A percentile compares a stretch with the other conserved stretches of the same genome.
These are phyloP conservation scores for Suillus fuscotomentosus DNA, from an alignment of 768 basidiomycete species.

Conservation along the genomic window DNA sequence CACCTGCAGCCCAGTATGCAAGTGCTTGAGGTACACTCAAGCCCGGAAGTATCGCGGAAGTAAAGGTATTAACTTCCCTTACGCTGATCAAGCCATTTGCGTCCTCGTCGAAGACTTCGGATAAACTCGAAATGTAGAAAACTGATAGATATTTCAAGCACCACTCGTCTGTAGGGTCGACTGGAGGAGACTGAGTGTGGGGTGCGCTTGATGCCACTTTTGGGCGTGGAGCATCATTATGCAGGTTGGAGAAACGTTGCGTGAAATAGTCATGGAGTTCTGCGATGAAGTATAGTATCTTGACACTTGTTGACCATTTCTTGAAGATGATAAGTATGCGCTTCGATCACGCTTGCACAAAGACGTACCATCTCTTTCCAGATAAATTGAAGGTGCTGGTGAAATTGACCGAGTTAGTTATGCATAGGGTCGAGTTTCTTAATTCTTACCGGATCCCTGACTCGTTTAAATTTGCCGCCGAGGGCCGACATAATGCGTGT, in stretches of 20 bases:
- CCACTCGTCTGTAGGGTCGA: conserved; percentile 1
- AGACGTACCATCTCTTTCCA: conserved; percentile 53
- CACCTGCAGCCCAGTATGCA: conserved; percentile 35
- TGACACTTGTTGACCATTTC: conserved; percentile 51
- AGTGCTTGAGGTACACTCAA: conserved; percentile 33
- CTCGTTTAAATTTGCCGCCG: neutral
- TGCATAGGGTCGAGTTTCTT: too few species aligned
- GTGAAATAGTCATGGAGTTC: conserved; percentile 37
- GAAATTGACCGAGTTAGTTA: neutral
- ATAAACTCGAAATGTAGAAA: conserved; percentile 26
- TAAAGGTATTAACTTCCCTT: conserved; percentile 33
- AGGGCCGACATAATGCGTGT: neutral
- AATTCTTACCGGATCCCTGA: neutral
- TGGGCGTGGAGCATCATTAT: too few species aligned
- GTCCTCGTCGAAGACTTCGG: conserved; percentile 43
- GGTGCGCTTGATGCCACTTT: neutral
- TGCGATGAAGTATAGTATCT: conserved; percentile 49
- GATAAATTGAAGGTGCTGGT: conserved; percentile 44
- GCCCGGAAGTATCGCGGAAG: conserved; percentile 24
- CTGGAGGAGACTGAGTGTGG: neutral
- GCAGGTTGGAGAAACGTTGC: conserved; percentile 9
- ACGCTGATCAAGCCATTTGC: conserved; percentile 38
- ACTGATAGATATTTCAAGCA: neutral
- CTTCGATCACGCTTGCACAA: neutral
- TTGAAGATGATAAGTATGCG: conserved; percentile 22